These are phyloP conservation scores for Fraxinus quadrangulata DNA, from an alignment of 257 asterid species.

Conservation along the genomic window DNA sequence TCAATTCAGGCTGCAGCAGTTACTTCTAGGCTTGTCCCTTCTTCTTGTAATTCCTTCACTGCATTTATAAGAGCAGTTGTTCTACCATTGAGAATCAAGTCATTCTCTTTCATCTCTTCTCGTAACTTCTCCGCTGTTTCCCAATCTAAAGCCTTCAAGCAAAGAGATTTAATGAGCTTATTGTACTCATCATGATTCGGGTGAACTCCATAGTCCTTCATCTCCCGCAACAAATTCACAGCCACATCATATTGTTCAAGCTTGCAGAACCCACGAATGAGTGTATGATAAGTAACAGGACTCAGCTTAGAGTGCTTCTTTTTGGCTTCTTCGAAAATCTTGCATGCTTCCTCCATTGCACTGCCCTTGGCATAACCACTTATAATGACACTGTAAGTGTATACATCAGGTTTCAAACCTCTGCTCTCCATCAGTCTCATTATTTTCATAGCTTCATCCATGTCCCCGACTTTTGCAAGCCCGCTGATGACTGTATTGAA, in stretches of 20 bases:
- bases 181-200: slow-evolving; percentile 74
- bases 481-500: slow-evolving; percentile 71
- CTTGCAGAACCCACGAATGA: slow-evolving; percentile 82
- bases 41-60: slow-evolving; percentile 76
- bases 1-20: not conserved
- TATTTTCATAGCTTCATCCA: slow-evolving; percentile 57
- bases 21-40: slow-evolving; percentile 29
- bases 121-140: slow-evolving; percentile 65
- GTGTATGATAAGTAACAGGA: slow-evolving; percentile 58
- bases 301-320: slow-evolving; percentile 61
- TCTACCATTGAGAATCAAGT: slow-evolving; percentile 63
- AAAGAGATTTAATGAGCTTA: slow-evolving; percentile 79
- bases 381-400: slow-evolving; percentile 71
- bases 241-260: slow-evolving; percentile 80
- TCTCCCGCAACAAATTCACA: slow-evolving; percentile 58
- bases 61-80: slow-evolving; percentile 73
- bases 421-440: slow-evolving; percentile 63
- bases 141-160: slow-evolving; percentile 87
- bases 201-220: slow-evolving; percentile 64
- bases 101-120: slow-evolving; percentile 65
- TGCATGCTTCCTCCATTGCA: slow-evolving; percentile 72
- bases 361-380: slow-evolving; percentile 64
- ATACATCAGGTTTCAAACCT: slow-evolving; percentile 85
- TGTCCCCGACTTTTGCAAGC: slow-evolving; percentile 61
- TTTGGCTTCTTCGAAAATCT: slow-evolving; percentile 69